Conservation (phyloP, 140 eudicot genomes). For the Anethum foeniculum region DNA sequence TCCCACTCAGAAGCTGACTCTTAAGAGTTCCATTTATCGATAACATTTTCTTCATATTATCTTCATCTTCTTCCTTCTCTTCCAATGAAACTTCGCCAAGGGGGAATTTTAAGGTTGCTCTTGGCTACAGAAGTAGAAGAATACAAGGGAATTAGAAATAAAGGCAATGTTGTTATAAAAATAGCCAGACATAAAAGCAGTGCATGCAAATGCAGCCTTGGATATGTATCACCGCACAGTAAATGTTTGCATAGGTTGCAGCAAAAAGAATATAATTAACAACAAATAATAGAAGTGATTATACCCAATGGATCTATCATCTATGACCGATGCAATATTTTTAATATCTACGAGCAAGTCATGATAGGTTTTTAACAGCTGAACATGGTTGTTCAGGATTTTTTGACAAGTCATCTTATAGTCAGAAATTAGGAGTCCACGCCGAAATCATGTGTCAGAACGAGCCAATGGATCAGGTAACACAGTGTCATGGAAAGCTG, state of each 20-base stretch:
- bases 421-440: neutral
- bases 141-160: neutral
- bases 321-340: neutral
- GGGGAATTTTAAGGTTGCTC: constrained; percentile 66
- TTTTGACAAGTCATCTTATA: neutral
- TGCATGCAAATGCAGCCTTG: neutral
- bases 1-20: constrained; percentile 55
- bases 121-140: constrained; percentile 52
- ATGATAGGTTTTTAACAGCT: neutral
- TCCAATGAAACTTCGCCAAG: constrained; percentile 81
- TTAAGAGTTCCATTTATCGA: constrained; percentile 55
- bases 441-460: neutral
- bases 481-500: neutral
- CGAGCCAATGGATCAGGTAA: neutral
- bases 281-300: neutral
- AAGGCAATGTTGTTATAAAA: neutral
- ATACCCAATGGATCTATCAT: neutral
- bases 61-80: constrained; percentile 56
- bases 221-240: neutral
- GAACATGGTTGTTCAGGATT: neutral
- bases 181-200: neutral
- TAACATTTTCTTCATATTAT: constrained; percentile 38
- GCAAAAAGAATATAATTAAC: neutral
- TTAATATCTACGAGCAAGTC: neutral
- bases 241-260: neutral